Evolutionary conservation across 371 early-diverging fungal species (phyloP).

Genomic region (Fennellomyces sp.): DNA sequence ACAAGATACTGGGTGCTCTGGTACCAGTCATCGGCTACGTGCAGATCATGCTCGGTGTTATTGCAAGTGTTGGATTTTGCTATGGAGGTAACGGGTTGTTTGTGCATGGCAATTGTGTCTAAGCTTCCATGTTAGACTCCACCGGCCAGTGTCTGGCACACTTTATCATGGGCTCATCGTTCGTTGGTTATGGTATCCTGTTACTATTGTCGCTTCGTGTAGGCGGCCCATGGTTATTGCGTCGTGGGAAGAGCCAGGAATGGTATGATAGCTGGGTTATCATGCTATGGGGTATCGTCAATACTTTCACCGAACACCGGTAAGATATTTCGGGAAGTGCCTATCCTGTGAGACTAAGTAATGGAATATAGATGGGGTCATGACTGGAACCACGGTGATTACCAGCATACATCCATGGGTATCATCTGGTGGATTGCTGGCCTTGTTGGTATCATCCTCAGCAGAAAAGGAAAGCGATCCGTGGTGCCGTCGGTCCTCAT

Average conservation of each 20-base stretch:
- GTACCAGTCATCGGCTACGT: constrained; percentile 63
- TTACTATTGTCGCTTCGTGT: constrained; percentile 57
- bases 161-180: constrained; percentile 75
- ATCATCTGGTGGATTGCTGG: constrained; percentile 75
- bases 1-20: constrained; percentile 53
- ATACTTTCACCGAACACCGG: constrained; percentile 74
- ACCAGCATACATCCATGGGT: constrained; percentile 72
- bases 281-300: constrained; percentile 69
- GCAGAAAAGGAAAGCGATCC: constrained; percentile 57
- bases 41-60: constrained; percentile 68
- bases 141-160: constrained; percentile 71
- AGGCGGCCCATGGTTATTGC: constrained; percentile 61
- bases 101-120: neutral
- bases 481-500: constrained; percentile 66
- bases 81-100: constrained; percentile 44
- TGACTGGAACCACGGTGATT: constrained; percentile 68
- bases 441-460: constrained; percentile 55
- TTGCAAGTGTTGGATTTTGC: constrained; percentile 67
- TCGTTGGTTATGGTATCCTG: constrained; percentile 67
- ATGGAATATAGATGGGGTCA: constrained; percentile 56
- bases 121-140: constrained; percentile 31
- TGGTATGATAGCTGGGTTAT: constrained; percentile 72
- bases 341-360: no score
- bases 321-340: no score
- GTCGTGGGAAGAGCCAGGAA: constrained; percentile 66